Conservation (phyloP, 2,329 filamentous ascomycete genomes). For the Hansfordia pulvinata region DNA sequence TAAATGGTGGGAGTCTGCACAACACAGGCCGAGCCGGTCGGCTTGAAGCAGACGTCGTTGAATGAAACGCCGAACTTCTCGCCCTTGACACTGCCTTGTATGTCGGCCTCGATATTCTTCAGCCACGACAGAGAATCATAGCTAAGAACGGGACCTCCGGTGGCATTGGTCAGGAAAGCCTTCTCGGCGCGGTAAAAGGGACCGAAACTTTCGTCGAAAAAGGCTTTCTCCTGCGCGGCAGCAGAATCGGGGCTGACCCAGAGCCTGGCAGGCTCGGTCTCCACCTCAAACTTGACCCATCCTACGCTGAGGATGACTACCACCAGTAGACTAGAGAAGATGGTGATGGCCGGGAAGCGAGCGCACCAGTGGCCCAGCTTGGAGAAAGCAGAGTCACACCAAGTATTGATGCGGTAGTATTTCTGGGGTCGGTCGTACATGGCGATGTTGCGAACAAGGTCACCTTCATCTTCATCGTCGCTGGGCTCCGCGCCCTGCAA, state of each 20-base stretch:
- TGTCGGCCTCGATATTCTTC: conserved; percentile 75
- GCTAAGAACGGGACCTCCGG: conserved; percentile 63
- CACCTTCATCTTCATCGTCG: conserved; percentile 89
- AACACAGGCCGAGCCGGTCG: conserved; percentile 77
- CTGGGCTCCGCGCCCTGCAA: conserved; percentile 73
- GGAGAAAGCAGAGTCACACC: conserved; percentile 69
- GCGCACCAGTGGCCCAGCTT: conserved; percentile 70
- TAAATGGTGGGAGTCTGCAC: conserved; percentile 89
- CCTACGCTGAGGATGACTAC: conserved; percentile 73
- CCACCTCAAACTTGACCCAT: conserved; percentile 80
- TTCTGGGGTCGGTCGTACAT: conserved; percentile 68
- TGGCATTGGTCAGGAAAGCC: conserved; percentile 86
- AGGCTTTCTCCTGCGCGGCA: conserved; percentile 83
- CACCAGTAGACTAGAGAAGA: conserved; percentile 58
- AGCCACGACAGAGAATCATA: conserved; percentile 89
- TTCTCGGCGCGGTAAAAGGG: conserved; percentile 94
- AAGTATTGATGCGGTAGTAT: conserved; percentile 72
- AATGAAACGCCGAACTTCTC: conserved; percentile 53
- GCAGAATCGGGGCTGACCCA: conserved; percentile 95
- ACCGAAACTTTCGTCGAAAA: conserved; percentile 87
- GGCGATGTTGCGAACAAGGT: conserved; percentile 62
- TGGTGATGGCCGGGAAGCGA: conserved; percentile 73
- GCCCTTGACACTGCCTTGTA: conserved; percentile 61
- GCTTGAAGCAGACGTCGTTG: conserved; percentile 86
- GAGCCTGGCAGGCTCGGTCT: conserved; percentile 76